phyloP scores from a whole-genome alignment of 768 basidiomycete species.

The Kwoniella bestiolae region DNA sequence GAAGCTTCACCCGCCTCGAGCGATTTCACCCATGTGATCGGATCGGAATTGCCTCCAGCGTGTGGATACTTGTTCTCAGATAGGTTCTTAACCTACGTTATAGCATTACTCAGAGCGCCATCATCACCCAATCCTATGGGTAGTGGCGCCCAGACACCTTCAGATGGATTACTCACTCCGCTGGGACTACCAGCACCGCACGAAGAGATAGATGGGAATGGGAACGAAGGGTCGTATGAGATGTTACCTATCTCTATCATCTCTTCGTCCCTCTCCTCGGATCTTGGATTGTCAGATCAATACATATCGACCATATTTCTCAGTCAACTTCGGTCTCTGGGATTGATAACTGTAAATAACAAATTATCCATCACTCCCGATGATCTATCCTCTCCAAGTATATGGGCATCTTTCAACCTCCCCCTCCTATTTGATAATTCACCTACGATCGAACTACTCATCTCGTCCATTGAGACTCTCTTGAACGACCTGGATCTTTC shows the following conservation, averaged over 20 bases:
- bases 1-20: slow-evolving; percentile 59
- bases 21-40: slow-evolving; percentile 48
- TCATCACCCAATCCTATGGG: slow-evolving; percentile 57
- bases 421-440: slow-evolving; percentile 75
- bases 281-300: slow-evolving; percentile 66
- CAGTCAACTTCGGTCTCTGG: slow-evolving; percentile 66
- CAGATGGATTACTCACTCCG: slow-evolving; percentile 26
- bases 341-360: slow-evolving; percentile 59
- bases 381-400: slow-evolving; percentile 23
- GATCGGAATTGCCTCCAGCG: slow-evolving; percentile 4
- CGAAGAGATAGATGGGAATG: slow-evolving; percentile 57
- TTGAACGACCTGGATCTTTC: slow-evolving; percentile 72
- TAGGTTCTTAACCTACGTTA: slow-evolving; percentile 68
- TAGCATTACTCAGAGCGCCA: slow-evolving; percentile 60
- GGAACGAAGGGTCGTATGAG: slow-evolving; percentile 60
- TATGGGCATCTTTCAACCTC: slow-evolving; percentile 68
- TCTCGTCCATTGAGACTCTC: slow-evolving; percentile 72
- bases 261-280: slow-evolving; percentile 65
- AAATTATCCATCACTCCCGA: not conserved
- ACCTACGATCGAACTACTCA: slow-evolving; percentile 71
- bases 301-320: slow-evolving; percentile 64
- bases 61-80: slow-evolving; percentile 70
- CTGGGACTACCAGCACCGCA: slow-evolving; percentile 21
- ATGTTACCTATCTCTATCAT: slow-evolving; percentile 67
- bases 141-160: slow-evolving; percentile 18